Evolutionary conservation across 768 basidiomycete genomes (phyloP), one percentile per base, ranked within the genome.

Genomic region (Kwoniella mangroviensis): DNA sequence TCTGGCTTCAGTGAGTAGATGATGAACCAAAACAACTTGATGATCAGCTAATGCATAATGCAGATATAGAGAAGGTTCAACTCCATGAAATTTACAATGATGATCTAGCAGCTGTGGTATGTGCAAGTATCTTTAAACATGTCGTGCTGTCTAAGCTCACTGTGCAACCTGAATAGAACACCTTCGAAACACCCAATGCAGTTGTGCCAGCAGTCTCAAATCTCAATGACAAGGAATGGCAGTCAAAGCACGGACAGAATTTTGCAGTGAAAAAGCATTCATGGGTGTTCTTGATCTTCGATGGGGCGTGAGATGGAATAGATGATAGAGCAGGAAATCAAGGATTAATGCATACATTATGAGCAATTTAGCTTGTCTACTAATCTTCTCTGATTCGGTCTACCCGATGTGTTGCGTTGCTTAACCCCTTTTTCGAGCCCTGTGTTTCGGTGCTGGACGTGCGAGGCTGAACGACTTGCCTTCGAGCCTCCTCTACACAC

Each of bases 31-130:
- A 24, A 3, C 40, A 57, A 24, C 19, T 58, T 22, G 24, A 56
- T 64, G 49, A 10, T 13, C 60, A 24, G 56, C 53, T 57, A 52
- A 58, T 24, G n/a, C 86, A 0, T 62, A 7, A 74, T 0, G 84
- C 86, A 78, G 85, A 85, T 4, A 82, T 85, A 4, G 69, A 75
- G 2, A 78, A 71, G 2, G 82, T 87, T 26, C 83, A 81, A 69
- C 84, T 87, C 2, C 84, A 88, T 70, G 87, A 88, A 78, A 81
- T 89, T 9, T 89, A 88, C 86, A 84, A 85, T 71, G 83, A 83
- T 49, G 84, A 87, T 69, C 72, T 89, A 52, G 24, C 55, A n/a
- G 79, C 80, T 3, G 67, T 68, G 2, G 79, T 81, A 57, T 67
- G 77, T 76, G n/a, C n/a, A 17, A 4, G 28, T 21, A 42, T 61